Base-by-base conservation (phyloP, 2,329 filamentous ascomycete species). In the Ascochyta fabae region DNA sequence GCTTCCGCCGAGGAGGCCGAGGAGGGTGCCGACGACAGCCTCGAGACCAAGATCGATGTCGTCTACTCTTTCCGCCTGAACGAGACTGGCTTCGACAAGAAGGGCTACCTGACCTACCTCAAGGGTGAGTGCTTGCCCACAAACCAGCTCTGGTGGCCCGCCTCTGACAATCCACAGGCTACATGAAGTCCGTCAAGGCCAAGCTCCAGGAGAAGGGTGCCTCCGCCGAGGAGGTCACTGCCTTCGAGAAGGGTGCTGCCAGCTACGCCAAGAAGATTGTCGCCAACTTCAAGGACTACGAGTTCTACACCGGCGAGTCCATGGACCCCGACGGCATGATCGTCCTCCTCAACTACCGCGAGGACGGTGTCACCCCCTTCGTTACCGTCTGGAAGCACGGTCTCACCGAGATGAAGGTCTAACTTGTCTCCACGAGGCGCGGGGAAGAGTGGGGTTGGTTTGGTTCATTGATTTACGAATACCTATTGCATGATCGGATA, bases 301-400 rank as follows among this genome's bases (percentile, higher is more conserved):
- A 98, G 79, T 94, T 97, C 81, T 90, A 90, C 80, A 91, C 90
- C 70, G 93, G 94, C 81, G 88, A 95, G 84, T 89, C 87, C 70
- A 96, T 96, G 91, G 86, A 96, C 80, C 88, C 90, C 70, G 91
- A 96, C 74, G 93, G 89, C 83, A 96, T 97, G 95, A 84, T 96
- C 71, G 84, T 93, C 65, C 90, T 97, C 67, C 89, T 97, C 76
- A 96, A 97, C 86, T 99, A 96, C 87, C 94, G 95, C 72, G 93
- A 96, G 78, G 95, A 98, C 72, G 95, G 95, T 78, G 79, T 89
- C 68, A 98, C 94, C 52, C 95, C 95, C 58, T 99, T 85, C 77
- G 84, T 96, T 71, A 90, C 87, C 67, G 81, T 96, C 82, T 98
- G 93, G 94, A 97, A 98, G 87, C 90, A 97, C 82, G 95, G 94